Evolutionary conservation across 768 basidiomycete species (phyloP).

Genomic region (Serendipita vermifera): DNA sequence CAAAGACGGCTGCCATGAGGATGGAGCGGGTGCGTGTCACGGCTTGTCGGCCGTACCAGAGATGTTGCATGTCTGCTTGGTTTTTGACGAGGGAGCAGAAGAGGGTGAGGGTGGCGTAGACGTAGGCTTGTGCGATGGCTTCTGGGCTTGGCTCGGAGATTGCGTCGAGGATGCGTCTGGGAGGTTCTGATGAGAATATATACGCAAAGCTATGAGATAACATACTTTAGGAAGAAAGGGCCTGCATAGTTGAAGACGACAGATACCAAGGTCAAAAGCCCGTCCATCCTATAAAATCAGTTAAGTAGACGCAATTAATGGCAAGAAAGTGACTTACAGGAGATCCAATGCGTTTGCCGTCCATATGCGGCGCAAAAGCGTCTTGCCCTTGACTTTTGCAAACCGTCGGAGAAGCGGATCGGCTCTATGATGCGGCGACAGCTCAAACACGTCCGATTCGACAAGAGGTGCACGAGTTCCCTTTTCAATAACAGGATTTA

Average conservation of each 20-base stretch:
- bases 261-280: slow-evolving; percentile 49
- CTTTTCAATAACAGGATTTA: slow-evolving; percentile 33
- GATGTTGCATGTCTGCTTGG: slow-evolving; percentile 56
- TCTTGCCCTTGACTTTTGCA: slow-evolving; percentile 21
- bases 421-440: slow-evolving; percentile 57
- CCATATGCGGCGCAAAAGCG: slow-evolving; percentile 34
- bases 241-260: slow-evolving; percentile 66
- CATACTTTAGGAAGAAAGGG: slow-evolving; percentile 75
- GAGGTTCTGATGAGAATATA: not conserved
- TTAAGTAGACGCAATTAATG: not conserved
- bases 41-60: slow-evolving; percentile 71
- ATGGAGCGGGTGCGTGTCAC: slow-evolving; percentile 39
- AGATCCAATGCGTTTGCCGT: slow-evolving; percentile 36
- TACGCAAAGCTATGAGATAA: slow-evolving; percentile 13
- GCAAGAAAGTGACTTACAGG: slow-evolving; percentile 14
- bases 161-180: not conserved
- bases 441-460: slow-evolving; percentile 57
- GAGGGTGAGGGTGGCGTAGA: slow-evolving; percentile 70
- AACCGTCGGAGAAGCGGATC: slow-evolving; percentile 50
- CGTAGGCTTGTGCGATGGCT: slow-evolving; percentile 49
- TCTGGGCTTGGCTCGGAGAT: slow-evolving; percentile 32
- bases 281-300: slow-evolving; percentile 37
- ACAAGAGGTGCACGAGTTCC: slow-evolving; percentile 38
- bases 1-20: slow-evolving; percentile 80
- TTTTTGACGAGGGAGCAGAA: slow-evolving; percentile 41